Evolutionary conservation across 164 flowering plant species (phyloP).

Genomic region (grape (Vitis vinifera)): ASM3070453v1 NC_081822.1:7306001-7306500

Average conservation of each 20-base stretch:
- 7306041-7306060: constrained; percentile 66
- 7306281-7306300: neutral
- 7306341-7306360: neutral
- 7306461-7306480: constrained; percentile 68
- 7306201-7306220: constrained; percentile 69
- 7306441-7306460: constrained; percentile 58
- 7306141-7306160: constrained; percentile 57
- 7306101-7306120: constrained; percentile 34
- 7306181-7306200: constrained; percentile 66
- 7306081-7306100: constrained; percentile 49
- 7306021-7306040: constrained; percentile 47
- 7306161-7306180: constrained; percentile 67
- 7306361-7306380: neutral
- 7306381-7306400: constrained; percentile 24
- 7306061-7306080: constrained; percentile 67
- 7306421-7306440: constrained; percentile 54
- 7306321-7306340: neutral
- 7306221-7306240: constrained; percentile 43
- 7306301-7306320: neutral
- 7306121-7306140: constrained; percentile 40
- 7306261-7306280: constrained; percentile 68
- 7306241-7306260: constrained; percentile 58
- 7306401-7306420: constrained; percentile 54
- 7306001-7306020: constrained; percentile 28
- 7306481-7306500: constrained; percentile 33